Evolutionary conservation across 179 eudicot species (phyloP).

Genomic region (Silene coronaria): DNA sequence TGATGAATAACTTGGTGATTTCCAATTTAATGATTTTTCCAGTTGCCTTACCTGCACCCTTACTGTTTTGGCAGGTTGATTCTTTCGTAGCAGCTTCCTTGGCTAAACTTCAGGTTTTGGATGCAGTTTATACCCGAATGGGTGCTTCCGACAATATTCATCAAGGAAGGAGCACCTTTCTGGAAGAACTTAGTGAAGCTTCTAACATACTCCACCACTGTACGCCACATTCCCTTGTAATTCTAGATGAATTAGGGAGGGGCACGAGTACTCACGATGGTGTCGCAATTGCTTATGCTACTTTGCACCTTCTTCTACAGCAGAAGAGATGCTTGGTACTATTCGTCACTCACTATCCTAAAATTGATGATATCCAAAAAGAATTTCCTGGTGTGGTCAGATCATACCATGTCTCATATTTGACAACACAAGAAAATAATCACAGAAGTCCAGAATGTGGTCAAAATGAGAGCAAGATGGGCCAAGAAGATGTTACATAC

Average conservation of each 20-base stretch:
- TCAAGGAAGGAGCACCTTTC: conserved; percentile 87
- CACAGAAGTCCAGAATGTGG: conserved; percentile 14
- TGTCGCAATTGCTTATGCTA: conserved; percentile 93
- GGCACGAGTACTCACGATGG: conserved; percentile 99
- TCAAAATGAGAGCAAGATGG: conserved; percentile 24
- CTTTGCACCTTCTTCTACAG: conserved; percentile 69
- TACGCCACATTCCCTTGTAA: conserved; percentile 68
- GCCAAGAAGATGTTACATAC: conserved; percentile 61
- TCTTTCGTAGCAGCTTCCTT: conserved; percentile 87
- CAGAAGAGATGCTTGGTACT: conserved; percentile 68
- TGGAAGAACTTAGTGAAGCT: conserved; percentile 89
- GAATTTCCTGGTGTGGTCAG: conserved; percentile 75
- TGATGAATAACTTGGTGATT: no score
- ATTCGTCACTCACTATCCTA: conserved; percentile 95
- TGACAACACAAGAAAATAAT: conserved; percentile 41
- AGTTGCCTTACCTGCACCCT: not conserved
- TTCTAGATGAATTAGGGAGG: conserved; percentile 90
- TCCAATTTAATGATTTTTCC: no score
- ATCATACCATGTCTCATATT: conserved; percentile 82
- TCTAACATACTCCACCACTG: conserved; percentile 68
- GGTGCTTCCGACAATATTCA: conserved; percentile 95
- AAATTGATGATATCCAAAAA: conserved; percentile 56
- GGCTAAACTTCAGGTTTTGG: conserved; percentile 75
- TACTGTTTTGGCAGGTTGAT: conserved; percentile 56
- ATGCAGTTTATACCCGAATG: conserved; percentile 88